Base-by-base conservation (phyloP, 805 yeast species). In the Saccharomycopsis malanga region DNA sequence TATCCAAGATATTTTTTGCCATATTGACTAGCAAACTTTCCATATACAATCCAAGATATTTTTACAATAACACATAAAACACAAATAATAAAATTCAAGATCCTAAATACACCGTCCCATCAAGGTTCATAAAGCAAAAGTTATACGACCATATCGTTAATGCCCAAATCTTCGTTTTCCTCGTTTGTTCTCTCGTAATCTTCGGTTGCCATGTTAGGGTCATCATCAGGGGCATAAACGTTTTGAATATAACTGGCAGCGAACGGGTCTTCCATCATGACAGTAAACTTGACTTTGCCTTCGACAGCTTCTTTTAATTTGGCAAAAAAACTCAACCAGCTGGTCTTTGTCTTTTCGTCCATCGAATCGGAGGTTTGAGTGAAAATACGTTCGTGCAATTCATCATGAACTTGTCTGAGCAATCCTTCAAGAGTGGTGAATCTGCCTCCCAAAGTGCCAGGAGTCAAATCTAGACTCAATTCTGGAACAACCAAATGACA, bases 141-240 rank as follows among this genome's bases (percentile, higher is more conserved):
- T n/a, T n/a, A n/a, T 6, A 66, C 69, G 42, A 59, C 60, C 61
- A 71, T 70, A 49, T 68, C 71, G 42, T 65, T 71, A 60, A 93
- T 70, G 20, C 99, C 99, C 54, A 93, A 74, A 37, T 83, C 91
- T 61, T 93, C 98, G 62, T 93, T 88, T 65, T 89, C 94, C 59
- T 87, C 83, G 35, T 72, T 69, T 2, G 95, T 81, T 71, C 99
- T 84, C 56, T 87, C 95, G 57, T 78, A 87, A 49, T 93, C 96
- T 66, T 84, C 96, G 52, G 85, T 77, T 36, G 64, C 72, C 98
- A 93, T 93, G 62, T 91, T 87, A 55, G 99, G 99, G 67, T 93
- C 99, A 36, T 77, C 77, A 67, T 93, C 99, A 23, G 99, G 99
- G 30, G 99, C 99, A 61, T 89, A 93, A n/a, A 91, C 93, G 61